phyloP scores from a whole-genome alignment of 2,329 filamentous ascomycete genomes.

The Mycosphaerella arachidis region DNA sequence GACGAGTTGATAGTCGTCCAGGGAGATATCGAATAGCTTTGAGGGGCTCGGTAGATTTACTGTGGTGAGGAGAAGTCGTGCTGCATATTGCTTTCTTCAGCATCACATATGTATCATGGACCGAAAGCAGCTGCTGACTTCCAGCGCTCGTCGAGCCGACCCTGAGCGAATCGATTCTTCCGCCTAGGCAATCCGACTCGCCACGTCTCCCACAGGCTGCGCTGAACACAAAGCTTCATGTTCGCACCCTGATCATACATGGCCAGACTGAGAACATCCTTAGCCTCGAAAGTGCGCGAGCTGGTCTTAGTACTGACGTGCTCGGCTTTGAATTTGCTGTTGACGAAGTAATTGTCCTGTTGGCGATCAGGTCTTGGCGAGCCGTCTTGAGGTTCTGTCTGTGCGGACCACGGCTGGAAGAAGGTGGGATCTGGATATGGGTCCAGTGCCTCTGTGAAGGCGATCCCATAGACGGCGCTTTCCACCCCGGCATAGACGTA shows the following conservation, averaged over 20 bases:
- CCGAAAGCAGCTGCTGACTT: constrained; percentile 19
- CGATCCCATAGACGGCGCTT: constrained; percentile 41
- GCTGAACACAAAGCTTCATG: constrained; percentile 41
- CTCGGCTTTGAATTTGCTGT: not conserved
- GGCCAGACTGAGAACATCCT: constrained; percentile 40
- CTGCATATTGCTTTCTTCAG: too few relatives aligned
- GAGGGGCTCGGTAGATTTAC: too few relatives aligned
- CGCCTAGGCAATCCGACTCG: constrained; percentile 14
- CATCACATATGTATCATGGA: not conserved
- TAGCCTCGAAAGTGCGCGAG: constrained; percentile 13
- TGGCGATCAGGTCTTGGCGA: not conserved
- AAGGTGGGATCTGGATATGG: constrained; percentile 40
- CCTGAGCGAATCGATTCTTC: constrained; percentile 8
- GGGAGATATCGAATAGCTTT: too few relatives aligned
- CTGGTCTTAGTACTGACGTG: not conserved
- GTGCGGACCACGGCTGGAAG: constrained; percentile 17
- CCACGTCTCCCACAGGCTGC: constrained; percentile 30
- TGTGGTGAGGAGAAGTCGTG: too few relatives aligned
- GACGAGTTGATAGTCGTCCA: too few relatives aligned
- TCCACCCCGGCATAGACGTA: constrained; percentile 48
- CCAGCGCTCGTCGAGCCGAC: constrained; percentile 39
- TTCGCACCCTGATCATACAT: constrained; percentile 44
- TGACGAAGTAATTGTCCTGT: not conserved
- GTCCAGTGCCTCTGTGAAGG: constrained; percentile 42
- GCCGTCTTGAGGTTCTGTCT: not conserved